phyloP scores from a whole-genome alignment of 2,329 filamentous ascomycete species.

The Chaetothyriales sp. region DNA sequence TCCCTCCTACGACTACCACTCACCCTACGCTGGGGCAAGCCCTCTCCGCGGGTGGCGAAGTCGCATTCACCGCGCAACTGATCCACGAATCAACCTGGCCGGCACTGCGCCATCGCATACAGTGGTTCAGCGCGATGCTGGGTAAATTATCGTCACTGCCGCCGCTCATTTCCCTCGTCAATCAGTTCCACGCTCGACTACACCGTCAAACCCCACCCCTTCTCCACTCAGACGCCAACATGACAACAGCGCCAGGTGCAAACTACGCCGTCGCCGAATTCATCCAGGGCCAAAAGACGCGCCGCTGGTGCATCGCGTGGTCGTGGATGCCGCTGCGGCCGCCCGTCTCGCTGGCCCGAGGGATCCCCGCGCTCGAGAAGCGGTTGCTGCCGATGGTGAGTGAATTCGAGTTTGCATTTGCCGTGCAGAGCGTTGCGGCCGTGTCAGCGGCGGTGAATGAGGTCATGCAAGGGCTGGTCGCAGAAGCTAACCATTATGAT shows the following conservation, averaged over 20 bases:
- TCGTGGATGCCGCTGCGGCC: conserved; percentile 61
- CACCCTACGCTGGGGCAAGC: neutral
- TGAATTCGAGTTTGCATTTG: conserved; percentile 32
- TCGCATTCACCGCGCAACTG: conserved; percentile 41
- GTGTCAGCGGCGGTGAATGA: neutral
- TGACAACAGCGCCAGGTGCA: conserved; percentile 22
- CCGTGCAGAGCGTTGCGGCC: conserved; percentile 23
- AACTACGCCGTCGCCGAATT: conserved; percentile 80
- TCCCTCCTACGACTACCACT: neutral
- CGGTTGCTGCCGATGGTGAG: conserved; percentile 41
- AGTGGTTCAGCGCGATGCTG: conserved; percentile 88
- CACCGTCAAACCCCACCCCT: conserved; percentile 16
- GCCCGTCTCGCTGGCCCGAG: conserved; percentile 33
- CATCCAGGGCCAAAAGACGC: conserved; percentile 62
- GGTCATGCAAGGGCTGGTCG: conserved; percentile 1
- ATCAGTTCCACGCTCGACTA: conserved; percentile 47
- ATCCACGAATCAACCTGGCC: conserved; percentile 19
- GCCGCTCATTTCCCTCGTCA: neutral
- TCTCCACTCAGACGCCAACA: conserved; percentile 40
- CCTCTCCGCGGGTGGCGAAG: conserved; percentile 40
- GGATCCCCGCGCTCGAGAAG: conserved; percentile 30
- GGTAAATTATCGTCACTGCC: conserved; percentile 49
- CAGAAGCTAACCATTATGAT: neutral
- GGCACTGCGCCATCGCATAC: conserved; percentile 35
- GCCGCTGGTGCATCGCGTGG: conserved; percentile 81